phyloP scores from a whole-genome alignment of 176 grass and related monocot species.

The Poa pratensis region DNA sequence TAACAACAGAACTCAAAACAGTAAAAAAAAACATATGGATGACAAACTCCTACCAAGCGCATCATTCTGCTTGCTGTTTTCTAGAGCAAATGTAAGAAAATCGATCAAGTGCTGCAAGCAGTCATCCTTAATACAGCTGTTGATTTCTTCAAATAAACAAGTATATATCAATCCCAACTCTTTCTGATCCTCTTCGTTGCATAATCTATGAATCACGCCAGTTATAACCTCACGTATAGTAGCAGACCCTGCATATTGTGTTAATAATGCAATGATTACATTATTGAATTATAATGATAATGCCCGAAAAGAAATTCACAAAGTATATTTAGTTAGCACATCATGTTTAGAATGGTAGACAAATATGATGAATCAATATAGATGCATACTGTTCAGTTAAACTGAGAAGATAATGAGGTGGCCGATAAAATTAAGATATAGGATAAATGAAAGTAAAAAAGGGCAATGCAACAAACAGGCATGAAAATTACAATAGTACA shows the following conservation, averaged over 20 bases:
- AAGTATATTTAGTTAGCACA: background rate
- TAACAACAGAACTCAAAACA: conserved; percentile 27
- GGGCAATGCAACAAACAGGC: conserved; percentile 9
- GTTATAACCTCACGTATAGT: conserved; percentile 63
- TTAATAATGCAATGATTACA: conserved; percentile 29
- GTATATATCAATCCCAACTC: conserved; percentile 68
- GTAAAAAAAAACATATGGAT: conserved; percentile 18
- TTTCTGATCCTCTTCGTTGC: conserved; percentile 67
- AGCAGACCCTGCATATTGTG: conserved; percentile 54
- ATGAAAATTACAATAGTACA: conserved; percentile 32
- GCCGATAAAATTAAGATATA: background rate
- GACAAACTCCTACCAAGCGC: conserved; percentile 55
- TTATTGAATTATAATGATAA: conserved; percentile 9
- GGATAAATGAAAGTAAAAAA: conserved; percentile 17
- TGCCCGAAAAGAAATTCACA: conserved; percentile 6
- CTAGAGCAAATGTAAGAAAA: conserved; percentile 72
- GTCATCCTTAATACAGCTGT: conserved; percentile 50
- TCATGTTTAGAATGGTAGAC: conserved; percentile 8
- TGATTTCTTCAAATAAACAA: conserved; percentile 74
- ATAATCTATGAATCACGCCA: conserved; percentile 76
- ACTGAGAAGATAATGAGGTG: background rate
- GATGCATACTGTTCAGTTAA: conserved; percentile 9
- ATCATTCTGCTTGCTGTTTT: conserved; percentile 53
- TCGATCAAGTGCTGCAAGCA: conserved; percentile 58
- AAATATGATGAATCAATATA: conserved; percentile 5